phyloP scores from a whole-genome alignment of 371 early-diverging fungal species.

The Mucor racemosus region DNA sequence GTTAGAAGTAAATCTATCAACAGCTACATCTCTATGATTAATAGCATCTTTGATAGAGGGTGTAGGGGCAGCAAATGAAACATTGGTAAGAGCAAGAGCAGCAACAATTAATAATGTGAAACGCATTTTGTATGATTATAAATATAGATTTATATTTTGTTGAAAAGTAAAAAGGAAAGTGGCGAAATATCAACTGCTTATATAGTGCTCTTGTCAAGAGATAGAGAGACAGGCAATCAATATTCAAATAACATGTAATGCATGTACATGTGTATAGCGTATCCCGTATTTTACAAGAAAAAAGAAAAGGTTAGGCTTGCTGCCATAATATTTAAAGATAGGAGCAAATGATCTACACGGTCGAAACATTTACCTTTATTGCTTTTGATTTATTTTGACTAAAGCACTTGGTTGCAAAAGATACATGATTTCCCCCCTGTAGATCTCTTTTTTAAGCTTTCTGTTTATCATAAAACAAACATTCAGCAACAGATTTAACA shows the following conservation, averaged over 20 bases:
- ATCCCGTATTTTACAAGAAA: background rate
- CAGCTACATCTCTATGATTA: background rate
- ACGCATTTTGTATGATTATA: background rate
- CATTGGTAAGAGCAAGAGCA: constrained; percentile 8
- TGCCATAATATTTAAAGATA: background rate
- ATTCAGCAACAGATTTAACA: too few species aligned
- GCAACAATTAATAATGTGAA: background rate
- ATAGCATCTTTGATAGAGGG: background rate
- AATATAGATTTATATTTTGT: background rate
- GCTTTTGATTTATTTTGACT: too few species aligned
- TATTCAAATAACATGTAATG: too few species aligned
- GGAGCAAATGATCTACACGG: background rate
- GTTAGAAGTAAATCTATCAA: background rate
- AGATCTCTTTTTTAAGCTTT: too few species aligned
- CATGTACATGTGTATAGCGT: background rate
- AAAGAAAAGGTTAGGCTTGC: background rate
- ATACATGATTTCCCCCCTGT: background rate
- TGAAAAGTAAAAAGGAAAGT: background rate
- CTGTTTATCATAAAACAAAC: too few species aligned
- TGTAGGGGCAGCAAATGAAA: constrained; percentile 3
- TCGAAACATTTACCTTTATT: background rate
- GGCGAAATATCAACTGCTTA: background rate
- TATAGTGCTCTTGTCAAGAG: background rate
- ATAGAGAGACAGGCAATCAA: background rate
- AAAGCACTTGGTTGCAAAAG: background rate